Conservation (phyloP, 2,329 filamentous ascomycete species). For the Sporothrix pseudoabietina region DNA sequence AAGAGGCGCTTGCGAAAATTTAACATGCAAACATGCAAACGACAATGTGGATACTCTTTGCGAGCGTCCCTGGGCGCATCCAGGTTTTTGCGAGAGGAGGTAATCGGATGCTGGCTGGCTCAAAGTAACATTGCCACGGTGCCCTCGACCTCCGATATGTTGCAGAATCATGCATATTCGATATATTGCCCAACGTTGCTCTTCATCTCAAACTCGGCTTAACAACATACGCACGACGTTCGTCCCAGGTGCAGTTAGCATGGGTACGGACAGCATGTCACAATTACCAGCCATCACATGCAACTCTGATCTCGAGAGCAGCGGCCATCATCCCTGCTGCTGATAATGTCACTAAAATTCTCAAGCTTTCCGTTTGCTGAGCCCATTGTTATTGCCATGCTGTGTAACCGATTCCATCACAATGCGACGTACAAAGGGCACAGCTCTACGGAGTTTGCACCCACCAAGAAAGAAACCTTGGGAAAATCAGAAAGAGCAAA, state of each 20-base stretch:
- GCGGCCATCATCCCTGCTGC: background rate
- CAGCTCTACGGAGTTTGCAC: background rate
- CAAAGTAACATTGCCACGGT: background rate
- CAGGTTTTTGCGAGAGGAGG: background rate
- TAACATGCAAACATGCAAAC: background rate
- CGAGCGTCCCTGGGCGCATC: background rate
- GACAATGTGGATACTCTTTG: background rate
- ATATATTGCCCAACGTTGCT: no score
- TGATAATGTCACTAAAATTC: background rate
- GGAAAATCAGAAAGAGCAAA: background rate
- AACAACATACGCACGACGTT: background rate
- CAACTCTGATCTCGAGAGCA: background rate
- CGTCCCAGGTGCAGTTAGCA: background rate
- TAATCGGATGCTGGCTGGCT: background rate
- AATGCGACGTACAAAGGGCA: background rate
- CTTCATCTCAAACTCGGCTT: no score
- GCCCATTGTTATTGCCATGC: background rate
- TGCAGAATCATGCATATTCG: background rate
- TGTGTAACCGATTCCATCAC: slow-evolving; percentile 1
- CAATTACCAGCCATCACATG: background rate
- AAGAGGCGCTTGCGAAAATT: background rate
- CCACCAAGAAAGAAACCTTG: background rate
- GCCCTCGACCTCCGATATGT: background rate
- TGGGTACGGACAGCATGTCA: background rate
- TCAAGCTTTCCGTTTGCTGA: background rate